Evolutionary conservation across 345 rosid genomes (phyloP).

Genomic region (Eucalyptus melliodora): DNA sequence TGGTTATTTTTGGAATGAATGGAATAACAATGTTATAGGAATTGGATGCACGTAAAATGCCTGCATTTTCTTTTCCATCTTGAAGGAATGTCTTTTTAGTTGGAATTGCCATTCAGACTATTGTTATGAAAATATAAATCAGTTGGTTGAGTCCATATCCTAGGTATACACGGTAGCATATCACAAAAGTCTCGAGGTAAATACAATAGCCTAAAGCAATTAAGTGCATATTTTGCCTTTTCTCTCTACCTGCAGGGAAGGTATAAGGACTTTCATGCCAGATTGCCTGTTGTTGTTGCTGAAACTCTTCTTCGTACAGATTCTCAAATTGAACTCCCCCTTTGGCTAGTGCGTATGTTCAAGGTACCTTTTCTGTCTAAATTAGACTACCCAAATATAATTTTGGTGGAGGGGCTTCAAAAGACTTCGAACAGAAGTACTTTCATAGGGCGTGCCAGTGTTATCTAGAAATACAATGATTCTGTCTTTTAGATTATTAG

Average conservation of each 20-base stretch:
- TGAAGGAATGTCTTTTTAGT: not conserved
- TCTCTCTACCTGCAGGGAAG: constrained; percentile 40
- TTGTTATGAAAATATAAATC: not conserved
- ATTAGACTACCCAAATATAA: not conserved
- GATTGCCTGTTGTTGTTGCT: constrained; percentile 81
- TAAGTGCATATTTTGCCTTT: not conserved
- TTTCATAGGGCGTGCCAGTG: not conserved
- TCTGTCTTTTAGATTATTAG: not conserved
- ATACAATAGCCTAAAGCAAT: not conserved
- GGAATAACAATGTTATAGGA: not conserved
- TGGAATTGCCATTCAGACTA: not conserved
- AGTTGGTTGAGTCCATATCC: not conserved
- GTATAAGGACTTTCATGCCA: constrained; percentile 56
- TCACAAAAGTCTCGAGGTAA: not conserved
- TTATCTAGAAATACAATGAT: not conserved
- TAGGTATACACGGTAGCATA: not conserved
- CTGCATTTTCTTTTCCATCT: not conserved
- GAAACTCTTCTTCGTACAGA: constrained; percentile 85
- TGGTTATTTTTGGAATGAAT: not conserved
- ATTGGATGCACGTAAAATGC: not conserved
- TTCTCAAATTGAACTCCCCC: constrained; percentile 76
- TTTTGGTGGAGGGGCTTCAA: not conserved
- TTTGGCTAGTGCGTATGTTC: constrained; percentile 91
- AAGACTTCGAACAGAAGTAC: not conserved
- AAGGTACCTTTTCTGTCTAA: constrained; percentile 45